Conservation (phyloP, 2,329 filamentous ascomycete genomes). For the Rhynchosporium agropyri region DNA sequence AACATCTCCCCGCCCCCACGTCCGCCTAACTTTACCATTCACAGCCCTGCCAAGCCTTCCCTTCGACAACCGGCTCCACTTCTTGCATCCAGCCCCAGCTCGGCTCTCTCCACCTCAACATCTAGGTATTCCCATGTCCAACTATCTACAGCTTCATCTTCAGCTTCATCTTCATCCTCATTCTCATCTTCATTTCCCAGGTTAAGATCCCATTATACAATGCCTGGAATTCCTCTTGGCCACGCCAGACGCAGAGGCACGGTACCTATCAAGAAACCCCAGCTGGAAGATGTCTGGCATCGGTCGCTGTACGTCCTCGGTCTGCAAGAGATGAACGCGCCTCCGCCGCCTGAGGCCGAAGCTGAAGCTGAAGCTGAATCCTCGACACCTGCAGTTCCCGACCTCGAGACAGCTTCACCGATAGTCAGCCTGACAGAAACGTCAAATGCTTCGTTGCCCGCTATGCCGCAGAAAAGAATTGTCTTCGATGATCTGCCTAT, state of each 20-base stretch:
- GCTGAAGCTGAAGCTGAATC: neutral
- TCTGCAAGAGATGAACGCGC: constrained; percentile 15
- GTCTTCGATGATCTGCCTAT: constrained; percentile 14
- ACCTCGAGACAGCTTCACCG: constrained; percentile 8
- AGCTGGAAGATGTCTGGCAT: constrained; percentile 19
- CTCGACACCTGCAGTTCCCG: neutral
- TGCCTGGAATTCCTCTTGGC: constrained; percentile 8
- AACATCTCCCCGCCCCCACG: no score
- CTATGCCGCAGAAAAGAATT: neutral
- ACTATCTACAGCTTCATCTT: constrained; percentile 11
- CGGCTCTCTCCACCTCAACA: no score
- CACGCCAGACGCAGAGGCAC: constrained; percentile 13
- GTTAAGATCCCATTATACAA: neutral
- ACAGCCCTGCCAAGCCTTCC: no score
- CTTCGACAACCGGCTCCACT: neutral
- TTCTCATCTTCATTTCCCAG: no score
- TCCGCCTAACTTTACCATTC: no score
- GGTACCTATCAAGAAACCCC: constrained; percentile 13
- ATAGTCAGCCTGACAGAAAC: neutral
- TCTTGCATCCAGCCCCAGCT: neutral
- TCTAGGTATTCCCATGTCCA: neutral
- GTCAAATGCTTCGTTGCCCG: neutral
- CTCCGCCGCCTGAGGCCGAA: neutral
- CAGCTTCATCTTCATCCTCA: neutral
- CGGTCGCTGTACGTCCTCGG: constrained; percentile 18